Conservation (phyloP, 1,284 basidiomycete genomes). For the Pseudozyma thailandica region DNA sequence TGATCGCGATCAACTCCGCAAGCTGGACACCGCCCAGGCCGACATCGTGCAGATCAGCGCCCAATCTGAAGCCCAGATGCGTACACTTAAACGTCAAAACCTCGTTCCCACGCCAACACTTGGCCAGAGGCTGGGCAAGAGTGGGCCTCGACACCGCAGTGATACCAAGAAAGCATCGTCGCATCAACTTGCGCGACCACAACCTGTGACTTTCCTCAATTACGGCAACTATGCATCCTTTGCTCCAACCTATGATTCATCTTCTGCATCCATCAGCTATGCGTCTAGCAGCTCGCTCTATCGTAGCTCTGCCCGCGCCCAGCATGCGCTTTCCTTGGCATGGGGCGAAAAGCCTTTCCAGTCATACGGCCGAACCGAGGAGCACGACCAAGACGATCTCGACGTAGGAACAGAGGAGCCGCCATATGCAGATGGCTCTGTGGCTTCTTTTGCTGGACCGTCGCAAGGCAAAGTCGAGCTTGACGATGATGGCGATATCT, state of each 20-base stretch:
- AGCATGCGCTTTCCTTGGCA: constrained; percentile 15
- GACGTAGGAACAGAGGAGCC: constrained; percentile 9
- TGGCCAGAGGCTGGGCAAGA: constrained; percentile 39
- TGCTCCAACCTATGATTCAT: constrained; percentile 60
- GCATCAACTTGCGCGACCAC: constrained; percentile 19
- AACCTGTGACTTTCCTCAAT: constrained; percentile 49
- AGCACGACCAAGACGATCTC: constrained; percentile 9
- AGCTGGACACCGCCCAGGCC: constrained; percentile 54
- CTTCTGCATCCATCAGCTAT: constrained; percentile 38
- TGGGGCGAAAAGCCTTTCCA: constrained; percentile 33
- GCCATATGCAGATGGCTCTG: not conserved
- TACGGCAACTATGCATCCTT: constrained; percentile 61
- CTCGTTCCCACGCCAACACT: constrained; percentile 40
- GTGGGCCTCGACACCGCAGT: constrained; percentile 17
- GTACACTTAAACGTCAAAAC: constrained; percentile 22
- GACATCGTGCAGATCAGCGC: constrained; percentile 57
- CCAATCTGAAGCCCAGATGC: constrained; percentile 31
- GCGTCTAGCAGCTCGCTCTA: constrained; percentile 32
- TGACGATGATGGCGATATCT: constrained; percentile 15
- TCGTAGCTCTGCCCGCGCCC: constrained; percentile 17
- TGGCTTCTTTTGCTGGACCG: not conserved
- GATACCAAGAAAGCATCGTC: constrained; percentile 17
- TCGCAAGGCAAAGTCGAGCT: not conserved
- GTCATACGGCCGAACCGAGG: not conserved
- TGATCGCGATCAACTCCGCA: constrained; percentile 11